Conservation (phyloP, 331 rosid species). For the Quercus lobata region DNA sequence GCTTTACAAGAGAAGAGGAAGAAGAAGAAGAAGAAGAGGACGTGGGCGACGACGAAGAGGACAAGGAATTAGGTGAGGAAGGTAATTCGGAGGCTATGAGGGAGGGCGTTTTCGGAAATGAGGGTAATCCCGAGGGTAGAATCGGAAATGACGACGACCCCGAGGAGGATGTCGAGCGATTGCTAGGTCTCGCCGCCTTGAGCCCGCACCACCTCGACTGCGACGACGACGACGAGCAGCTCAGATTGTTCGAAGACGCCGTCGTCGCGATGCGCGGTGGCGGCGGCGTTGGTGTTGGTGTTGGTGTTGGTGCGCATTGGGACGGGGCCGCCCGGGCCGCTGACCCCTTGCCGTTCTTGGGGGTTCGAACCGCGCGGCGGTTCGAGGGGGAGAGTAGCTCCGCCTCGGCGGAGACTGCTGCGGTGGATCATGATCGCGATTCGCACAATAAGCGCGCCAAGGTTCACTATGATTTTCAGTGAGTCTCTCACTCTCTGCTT, state of each 20-base stretch:
- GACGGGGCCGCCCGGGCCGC: slow-evolving; percentile 21
- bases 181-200: slow-evolving; percentile 7
- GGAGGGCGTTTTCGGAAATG: slow-evolving; percentile 42
- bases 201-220: slow-evolving; percentile 2
- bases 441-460: slow-evolving; percentile 74
- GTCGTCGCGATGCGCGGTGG: slow-evolving; percentile 32
- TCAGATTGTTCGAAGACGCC: slow-evolving; percentile 39
- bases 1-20: slow-evolving; percentile 57
- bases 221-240: slow-evolving; percentile 8
- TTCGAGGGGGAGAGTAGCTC: slow-evolving; percentile 76
- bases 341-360: slow-evolving; percentile 14
- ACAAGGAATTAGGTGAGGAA: slow-evolving; percentile 4
- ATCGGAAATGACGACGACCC: slow-evolving; percentile 30
- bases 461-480: slow-evolving; percentile 58
- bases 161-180: slow-evolving; percentile 6
- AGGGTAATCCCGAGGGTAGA: slow-evolving; percentile 22
- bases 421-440: slow-evolving; percentile 48
- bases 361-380: slow-evolving; percentile 30
- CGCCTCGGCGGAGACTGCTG: slow-evolving; percentile 18
- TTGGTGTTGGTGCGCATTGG: slow-evolving; percentile 24
- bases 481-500: slow-evolving; percentile 33
- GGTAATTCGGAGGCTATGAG: slow-evolving; percentile 23
- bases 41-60: slow-evolving; percentile 28
- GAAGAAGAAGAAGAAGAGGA: slow-evolving; percentile 36
- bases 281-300: slow-evolving; percentile 6